A percentile compares a stretch with the other conserved stretches of the same genome.
Conservation (phyloP, 2,329 filamentous ascomycete species). For the Scleromitrula shiraiana region DNA sequence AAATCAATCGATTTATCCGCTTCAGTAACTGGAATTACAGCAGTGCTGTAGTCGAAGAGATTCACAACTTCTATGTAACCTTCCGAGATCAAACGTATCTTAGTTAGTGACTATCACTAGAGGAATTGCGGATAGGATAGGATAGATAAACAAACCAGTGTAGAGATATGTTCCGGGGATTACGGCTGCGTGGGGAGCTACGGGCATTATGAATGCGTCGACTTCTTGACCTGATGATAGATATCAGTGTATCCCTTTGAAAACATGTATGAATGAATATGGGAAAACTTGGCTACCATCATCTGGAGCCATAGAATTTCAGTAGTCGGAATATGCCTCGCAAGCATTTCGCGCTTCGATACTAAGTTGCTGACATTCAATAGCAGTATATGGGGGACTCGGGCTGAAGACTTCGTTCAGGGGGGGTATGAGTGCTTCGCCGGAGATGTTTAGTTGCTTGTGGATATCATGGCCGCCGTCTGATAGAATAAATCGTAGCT, state of each 20-base stretch:
- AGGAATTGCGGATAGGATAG: too few relatives aligned
- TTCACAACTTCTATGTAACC: conserved; percentile 54
- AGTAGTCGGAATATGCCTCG: conserved; percentile 49
- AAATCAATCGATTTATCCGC: conserved; percentile 34
- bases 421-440: conserved; percentile 37
- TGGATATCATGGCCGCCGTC: background rate
- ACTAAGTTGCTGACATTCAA: conserved; percentile 34
- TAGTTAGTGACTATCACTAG: too few relatives aligned
- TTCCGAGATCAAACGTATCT: too few relatives aligned
- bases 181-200: conserved; percentile 38
- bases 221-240: conserved; percentile 34
- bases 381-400: conserved; percentile 14
- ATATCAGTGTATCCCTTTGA: background rate
- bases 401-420: conserved; percentile 13
- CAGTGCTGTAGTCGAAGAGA: conserved; percentile 51
- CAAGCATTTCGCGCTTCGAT: conserved; percentile 46
- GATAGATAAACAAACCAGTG: background rate
- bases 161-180: conserved; percentile 12
- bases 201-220: conserved; percentile 43
- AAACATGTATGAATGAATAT: background rate
- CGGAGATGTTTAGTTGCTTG: conserved; percentile 41
- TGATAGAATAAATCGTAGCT: background rate
- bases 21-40: conserved; percentile 47
- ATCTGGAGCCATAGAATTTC: conserved; percentile 19
- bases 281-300: background rate